Conservation (phyloP, 2,329 filamentous ascomycete genomes). For the Colletotrichum gigasporum region DNA sequence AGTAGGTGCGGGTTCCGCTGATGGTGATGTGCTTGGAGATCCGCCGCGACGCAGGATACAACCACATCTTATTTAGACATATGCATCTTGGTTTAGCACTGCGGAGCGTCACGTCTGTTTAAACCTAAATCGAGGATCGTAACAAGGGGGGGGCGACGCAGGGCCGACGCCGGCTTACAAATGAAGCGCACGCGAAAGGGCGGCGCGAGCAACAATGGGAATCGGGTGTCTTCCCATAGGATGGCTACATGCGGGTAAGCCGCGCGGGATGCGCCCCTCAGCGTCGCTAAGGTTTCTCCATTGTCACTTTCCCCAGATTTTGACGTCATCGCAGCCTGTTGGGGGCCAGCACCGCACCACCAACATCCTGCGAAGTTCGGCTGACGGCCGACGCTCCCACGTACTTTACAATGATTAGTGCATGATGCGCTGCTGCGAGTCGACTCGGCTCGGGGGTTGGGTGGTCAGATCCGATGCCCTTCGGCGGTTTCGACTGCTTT, state of each 20-base stretch:
- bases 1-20: neutral
- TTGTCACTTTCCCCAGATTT: conserved; percentile 11
- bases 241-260: neutral
- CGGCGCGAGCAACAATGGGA: conserved; percentile 2
- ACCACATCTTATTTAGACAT: conserved; percentile 10
- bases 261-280: conserved; percentile 4
- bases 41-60: neutral
- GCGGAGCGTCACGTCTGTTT: neutral
- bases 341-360: neutral
- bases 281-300: neutral
- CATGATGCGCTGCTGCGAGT: no score
- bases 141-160: neutral
- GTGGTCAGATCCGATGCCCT: no score
- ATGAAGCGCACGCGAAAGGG: conserved; percentile 1
- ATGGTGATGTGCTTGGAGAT: neutral
- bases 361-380: neutral
- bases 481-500: no score
- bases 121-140: conserved; percentile 4
- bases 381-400: no score
- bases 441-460: no score
- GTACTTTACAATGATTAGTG: neutral
- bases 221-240: conserved; percentile 7
- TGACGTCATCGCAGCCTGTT: conserved; percentile 19
- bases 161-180: neutral
- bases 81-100: neutral